A percentile compares a stretch with the other conserved stretches of the same genome.
These are phyloP conservation scores for Neurospora sp. DNA, from an alignment of 2,329 filamentous ascomycete genomes.

Conservation along the genomic window DNA sequence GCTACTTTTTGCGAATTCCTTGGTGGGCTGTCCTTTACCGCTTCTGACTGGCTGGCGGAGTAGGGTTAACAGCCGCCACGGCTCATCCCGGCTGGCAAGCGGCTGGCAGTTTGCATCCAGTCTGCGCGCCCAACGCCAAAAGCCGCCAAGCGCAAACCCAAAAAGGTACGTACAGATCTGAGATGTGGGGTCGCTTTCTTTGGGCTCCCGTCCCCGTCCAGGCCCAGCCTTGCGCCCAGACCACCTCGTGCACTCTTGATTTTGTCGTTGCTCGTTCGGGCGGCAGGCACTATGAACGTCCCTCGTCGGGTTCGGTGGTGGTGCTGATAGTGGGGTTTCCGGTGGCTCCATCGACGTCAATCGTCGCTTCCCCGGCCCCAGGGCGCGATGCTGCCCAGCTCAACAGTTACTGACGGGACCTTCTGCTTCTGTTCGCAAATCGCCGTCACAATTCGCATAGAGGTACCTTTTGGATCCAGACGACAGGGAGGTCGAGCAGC, in stretches of 20 bases:
- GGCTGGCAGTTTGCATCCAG: neutral
- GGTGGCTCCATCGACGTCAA: neutral
- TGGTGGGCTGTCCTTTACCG: slow-evolving; percentile 17
- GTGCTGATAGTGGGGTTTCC: neutral
- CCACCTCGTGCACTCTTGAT: neutral
- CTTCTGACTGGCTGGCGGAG: slow-evolving; percentile 13
- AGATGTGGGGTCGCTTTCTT: neutral
- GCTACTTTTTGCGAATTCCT: slow-evolving; percentile 19
- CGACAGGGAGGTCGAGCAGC: neutral
- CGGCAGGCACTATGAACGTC: neutral
- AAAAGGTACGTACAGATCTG: neutral
- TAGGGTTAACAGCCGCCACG: slow-evolving; percentile 17
- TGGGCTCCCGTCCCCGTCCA: neutral
- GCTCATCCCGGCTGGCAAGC: neutral
- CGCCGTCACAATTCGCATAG: neutral
- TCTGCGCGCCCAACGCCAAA: neutral
- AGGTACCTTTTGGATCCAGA: neutral
- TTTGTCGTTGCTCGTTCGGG: neutral
- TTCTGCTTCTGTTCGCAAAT: neutral
- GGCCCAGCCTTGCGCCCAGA: neutral
- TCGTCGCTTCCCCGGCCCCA: neutral
- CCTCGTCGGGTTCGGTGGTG: neutral
- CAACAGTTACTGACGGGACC: neutral
- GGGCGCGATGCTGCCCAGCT: neutral
- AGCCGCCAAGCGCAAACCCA: neutral